phyloP scores from a whole-genome alignment of 2,329 filamentous ascomycete genomes.

The Mariannaea elegans region DNA sequence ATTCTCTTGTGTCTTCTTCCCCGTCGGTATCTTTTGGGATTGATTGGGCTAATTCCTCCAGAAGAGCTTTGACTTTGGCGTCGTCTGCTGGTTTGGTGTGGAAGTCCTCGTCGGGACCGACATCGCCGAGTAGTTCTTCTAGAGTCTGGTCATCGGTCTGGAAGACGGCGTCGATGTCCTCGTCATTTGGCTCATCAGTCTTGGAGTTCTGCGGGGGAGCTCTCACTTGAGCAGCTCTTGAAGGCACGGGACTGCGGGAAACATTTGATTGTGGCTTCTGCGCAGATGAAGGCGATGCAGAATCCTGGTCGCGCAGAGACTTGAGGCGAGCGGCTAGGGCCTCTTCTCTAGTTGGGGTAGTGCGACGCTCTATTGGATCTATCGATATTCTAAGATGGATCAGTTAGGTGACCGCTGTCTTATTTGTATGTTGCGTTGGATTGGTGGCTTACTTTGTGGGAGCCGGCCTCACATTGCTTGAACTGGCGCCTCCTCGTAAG shows the following conservation, averaged over 20 bases:
- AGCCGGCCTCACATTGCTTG: constrained; percentile 48
- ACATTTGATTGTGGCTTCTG: background rate
- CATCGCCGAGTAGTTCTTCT: constrained; percentile 59
- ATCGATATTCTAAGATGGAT: constrained; percentile 39
- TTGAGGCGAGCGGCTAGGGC: constrained; percentile 61
- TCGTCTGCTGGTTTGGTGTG: constrained; percentile 38
- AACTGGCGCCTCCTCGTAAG: constrained; percentile 48
- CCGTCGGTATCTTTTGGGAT: constrained; percentile 41
- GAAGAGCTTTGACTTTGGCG: constrained; percentile 46
- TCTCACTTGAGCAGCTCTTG: constrained; percentile 9
- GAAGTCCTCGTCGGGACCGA: constrained; percentile 46
- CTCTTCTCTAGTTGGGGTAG: constrained; percentile 58
- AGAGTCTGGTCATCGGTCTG: constrained; percentile 61
- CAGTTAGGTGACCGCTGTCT: too few relatives aligned
- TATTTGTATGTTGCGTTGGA: too few relatives aligned
- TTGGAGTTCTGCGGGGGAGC: background rate
- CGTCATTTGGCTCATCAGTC: constrained; percentile 33
- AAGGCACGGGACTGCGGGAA: background rate
- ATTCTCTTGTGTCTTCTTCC: background rate
- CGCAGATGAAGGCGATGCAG: constrained; percentile 34
- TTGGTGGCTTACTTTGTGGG: constrained; percentile 51
- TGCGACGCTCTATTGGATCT: constrained; percentile 53
- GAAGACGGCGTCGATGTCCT: constrained; percentile 51
- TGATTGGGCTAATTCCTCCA: constrained; percentile 48
- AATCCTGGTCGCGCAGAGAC: constrained; percentile 55